Evolutionary conservation across 768 basidiomycete species (phyloP), one percentile per base, ranked within the genome.

Genomic region (Xerocomus brunneocitrinus): DNA sequence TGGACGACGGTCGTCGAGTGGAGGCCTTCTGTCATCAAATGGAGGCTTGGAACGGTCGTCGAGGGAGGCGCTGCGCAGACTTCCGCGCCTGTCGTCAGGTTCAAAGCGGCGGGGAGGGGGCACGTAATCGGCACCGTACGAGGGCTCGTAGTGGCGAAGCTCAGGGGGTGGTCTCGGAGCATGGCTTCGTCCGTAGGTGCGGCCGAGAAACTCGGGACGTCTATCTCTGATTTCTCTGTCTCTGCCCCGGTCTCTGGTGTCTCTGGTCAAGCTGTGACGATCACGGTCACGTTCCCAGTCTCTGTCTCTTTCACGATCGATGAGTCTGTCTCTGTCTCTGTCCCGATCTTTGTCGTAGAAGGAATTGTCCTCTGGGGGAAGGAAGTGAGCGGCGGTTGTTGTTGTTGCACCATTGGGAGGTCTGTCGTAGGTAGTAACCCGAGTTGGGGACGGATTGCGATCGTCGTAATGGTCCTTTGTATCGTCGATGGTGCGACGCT

Each of bases 81-180:
- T 57, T 10, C 54, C 49, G 44, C 62, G 70, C 38, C 57, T 66
- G 14, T 71, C 61, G 41, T 71, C 70, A 30, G 61, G 36, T 22
- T 73, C 67, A 54, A 68, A 68, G 52, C 65, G 67, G 44, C 73
- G 73, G 22, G 69, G 63, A 47, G 66, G 64, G 39, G 69, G 64
- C n/a, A 54, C 66, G 36, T 62, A 67, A 35, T 71, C 65, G 44
- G 61, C 55, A 55, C 67, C 67, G 55, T 76, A 74, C n/a, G 71
- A 68, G 7, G 76, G 70, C 19, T 80, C 77, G 54, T 76, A 79
- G 43, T 79, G 77, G 27, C 79, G 73, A 47, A 73, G 71, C 46
- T 79, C 78, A 47, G 74, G 72, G 25, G 74, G 76, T 24, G 74
- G 75, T 41, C 76, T 66, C 16, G 76, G 74, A 22, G 64, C 61